Evolutionary conservation across 495 filamentous ascomycete genomes (phyloP).

Genomic region (Tuber calosporum): DNA sequence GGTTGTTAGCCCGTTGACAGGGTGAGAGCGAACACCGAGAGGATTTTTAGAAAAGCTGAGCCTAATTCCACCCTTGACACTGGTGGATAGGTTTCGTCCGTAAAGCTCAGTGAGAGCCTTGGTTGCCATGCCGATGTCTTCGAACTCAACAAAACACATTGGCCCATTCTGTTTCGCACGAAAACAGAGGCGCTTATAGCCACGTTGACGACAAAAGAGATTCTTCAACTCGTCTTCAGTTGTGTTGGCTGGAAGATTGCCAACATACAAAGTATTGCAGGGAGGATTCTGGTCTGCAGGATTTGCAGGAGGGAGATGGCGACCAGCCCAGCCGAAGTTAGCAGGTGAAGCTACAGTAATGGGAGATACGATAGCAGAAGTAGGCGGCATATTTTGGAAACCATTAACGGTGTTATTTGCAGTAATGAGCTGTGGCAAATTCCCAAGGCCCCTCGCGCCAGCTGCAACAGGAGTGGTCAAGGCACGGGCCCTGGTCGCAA

Average conservation of each 20-base stretch:
- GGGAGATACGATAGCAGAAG: not conserved
- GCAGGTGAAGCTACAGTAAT: conserved; percentile 40
- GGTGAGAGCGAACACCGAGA: conserved; percentile 64
- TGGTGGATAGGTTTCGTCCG: conserved; percentile 80
- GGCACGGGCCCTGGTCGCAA: conserved; percentile 24
- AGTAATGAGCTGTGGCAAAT: conserved; percentile 37
- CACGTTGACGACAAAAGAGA: conserved; percentile 87
- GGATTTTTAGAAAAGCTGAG: conserved; percentile 98
- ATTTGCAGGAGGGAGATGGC: conserved; percentile 56
- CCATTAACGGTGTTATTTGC: conserved; percentile 19
- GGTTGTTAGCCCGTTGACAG: not conserved
- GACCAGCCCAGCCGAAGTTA: conserved; percentile 52
- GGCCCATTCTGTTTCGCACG: conserved; percentile 97
- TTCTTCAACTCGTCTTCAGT: conserved; percentile 95
- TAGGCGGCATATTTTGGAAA: conserved; percentile 14
- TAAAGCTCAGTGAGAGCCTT: conserved; percentile 90
- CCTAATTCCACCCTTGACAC: conserved; percentile 92
- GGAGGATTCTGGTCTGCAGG: conserved; percentile 96
- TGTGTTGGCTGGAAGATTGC: conserved; percentile 87
- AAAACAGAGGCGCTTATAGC: conserved; percentile 93
- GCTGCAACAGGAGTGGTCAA: conserved; percentile 26
- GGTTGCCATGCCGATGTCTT: conserved; percentile 87
- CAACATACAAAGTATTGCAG: conserved; percentile 96
- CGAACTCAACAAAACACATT: conserved; percentile 99
- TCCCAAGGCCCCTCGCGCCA: conserved; percentile 19